These are phyloP conservation scores for Ophiostoma himal-ulmi DNA, from an alignment of 2,329 filamentous ascomycete genomes.

Conservation along the genomic window DNA sequence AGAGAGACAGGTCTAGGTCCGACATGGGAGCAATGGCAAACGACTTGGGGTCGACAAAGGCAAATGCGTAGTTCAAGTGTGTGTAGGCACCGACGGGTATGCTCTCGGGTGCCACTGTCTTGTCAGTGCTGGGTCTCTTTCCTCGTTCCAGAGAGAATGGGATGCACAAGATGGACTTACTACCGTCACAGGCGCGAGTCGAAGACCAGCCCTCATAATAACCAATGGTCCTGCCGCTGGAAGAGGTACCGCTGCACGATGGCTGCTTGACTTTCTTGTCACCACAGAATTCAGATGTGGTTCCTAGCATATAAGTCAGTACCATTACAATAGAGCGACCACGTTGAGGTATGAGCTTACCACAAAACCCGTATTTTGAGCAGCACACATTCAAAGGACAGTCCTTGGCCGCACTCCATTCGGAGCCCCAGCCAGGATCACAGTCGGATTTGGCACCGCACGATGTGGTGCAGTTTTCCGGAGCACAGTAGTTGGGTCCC, in stretches of 20 bases:
- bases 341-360: conserved; percentile 20
- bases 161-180: neutral
- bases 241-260: conserved; percentile 18
- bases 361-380: conserved; percentile 34
- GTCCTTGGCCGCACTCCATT: conserved; percentile 28
- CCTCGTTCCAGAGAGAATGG: too few relatives aligned
- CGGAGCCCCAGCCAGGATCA: conserved; percentile 12
- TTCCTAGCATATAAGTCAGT: neutral
- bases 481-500: conserved; percentile 8
- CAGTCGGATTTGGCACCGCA: conserved; percentile 19
- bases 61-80: conserved; percentile 35
- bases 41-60: conserved; percentile 26
- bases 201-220: conserved; percentile 36
- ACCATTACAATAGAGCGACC: neutral
- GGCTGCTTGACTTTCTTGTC: conserved; percentile 31
- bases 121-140: neutral
- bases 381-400: conserved; percentile 35
- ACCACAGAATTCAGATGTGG: conserved; percentile 31
- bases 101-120: conserved; percentile 27
- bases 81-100: conserved; percentile 29
- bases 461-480: conserved; percentile 12
- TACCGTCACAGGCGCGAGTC: conserved; percentile 30
- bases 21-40: conserved; percentile 27
- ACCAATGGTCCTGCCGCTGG: conserved; percentile 20
- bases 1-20: conserved; percentile 31